These are phyloP conservation scores for Dictyostelium gargantuum DNA, from an alignment of 208 protist genomes.

Conservation along the genomic window DNA sequence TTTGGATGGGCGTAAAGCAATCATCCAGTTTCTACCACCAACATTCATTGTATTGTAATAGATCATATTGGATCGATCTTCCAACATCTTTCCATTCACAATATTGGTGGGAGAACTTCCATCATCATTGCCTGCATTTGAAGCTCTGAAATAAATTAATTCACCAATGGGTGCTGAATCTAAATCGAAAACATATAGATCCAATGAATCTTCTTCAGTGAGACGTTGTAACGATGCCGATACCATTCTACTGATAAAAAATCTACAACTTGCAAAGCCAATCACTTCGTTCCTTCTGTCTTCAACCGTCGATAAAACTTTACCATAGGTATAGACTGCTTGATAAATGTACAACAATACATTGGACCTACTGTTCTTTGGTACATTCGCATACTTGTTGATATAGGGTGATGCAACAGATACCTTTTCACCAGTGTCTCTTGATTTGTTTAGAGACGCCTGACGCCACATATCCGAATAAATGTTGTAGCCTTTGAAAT, in stretches of 20 bases:
- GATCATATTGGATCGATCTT: neutral
- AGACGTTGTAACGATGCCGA: neutral
- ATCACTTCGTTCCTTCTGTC: slow-evolving; percentile 14
- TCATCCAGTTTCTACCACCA: slow-evolving; percentile 44
- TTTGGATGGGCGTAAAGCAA: neutral
- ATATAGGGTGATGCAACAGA: neutral
- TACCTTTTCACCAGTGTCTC: slow-evolving; percentile 15
- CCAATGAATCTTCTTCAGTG: slow-evolving; percentile 40
- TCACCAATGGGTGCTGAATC: neutral
- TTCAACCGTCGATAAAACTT: neutral
- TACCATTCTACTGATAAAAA: slow-evolving; percentile 33
- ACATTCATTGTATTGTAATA: slow-evolving; percentile 65
- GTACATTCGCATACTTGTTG: neutral
- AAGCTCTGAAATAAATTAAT: neutral
- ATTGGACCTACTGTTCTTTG: neutral
- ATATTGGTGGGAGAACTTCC: neutral
- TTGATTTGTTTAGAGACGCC: neutral
- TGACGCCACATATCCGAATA: neutral
- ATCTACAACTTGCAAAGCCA: slow-evolving; percentile 22
- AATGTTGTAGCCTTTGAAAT: slow-evolving; percentile 34
- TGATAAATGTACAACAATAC: slow-evolving; percentile 19
- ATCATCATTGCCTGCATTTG: neutral
- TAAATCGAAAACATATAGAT: slow-evolving; percentile 49
- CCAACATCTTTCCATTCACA: neutral
- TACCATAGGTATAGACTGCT: neutral